Evolutionary conservation across 1,284 basidiomycete species (phyloP).

Genomic region (Moesziomyces parantarcticus): DNA sequence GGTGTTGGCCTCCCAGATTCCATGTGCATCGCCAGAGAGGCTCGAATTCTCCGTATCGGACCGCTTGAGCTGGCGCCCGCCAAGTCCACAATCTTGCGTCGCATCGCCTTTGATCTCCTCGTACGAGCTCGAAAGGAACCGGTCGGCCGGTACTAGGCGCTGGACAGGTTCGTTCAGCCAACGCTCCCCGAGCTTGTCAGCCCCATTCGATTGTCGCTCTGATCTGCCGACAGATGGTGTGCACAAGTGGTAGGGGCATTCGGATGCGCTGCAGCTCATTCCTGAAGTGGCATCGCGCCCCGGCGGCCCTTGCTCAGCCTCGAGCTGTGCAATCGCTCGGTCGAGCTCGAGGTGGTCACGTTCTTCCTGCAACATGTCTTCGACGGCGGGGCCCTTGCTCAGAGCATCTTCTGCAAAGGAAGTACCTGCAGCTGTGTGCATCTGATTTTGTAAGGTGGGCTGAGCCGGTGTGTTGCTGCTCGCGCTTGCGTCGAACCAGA

Average conservation of each 20-base stretch:
- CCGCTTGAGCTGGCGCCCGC: not conserved
- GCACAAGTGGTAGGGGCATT: not conserved
- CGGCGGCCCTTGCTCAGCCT: not conserved
- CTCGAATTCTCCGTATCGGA: slow-evolving; percentile 7
- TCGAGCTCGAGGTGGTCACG: not conserved
- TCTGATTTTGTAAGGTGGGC: too few species aligned
- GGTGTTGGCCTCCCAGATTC: slow-evolving; percentile 22
- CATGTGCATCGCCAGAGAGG: slow-evolving; percentile 3
- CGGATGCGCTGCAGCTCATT: slow-evolving; percentile 4
- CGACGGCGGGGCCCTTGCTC: too few species aligned
- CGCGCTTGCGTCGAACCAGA: too few species aligned
- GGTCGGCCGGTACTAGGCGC: not conserved
- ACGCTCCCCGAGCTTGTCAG: too few species aligned
- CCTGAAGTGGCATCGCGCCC: not conserved
- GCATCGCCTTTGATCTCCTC: not conserved
- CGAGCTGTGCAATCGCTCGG: not conserved
- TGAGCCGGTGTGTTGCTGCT: too few species aligned
- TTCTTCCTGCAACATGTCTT: not conserved
- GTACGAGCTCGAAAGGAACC: not conserved
- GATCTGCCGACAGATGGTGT: too few species aligned
- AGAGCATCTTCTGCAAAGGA: not conserved
- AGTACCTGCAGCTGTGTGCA: too few species aligned
- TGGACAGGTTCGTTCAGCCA: too few species aligned
- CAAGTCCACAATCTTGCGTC: not conserved
- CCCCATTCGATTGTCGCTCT: not conserved